Evolutionary conservation across 2,329 filamentous ascomycete species (phyloP).

Genomic region (Ophiocordyceps camponoti-rufipedis): DNA sequence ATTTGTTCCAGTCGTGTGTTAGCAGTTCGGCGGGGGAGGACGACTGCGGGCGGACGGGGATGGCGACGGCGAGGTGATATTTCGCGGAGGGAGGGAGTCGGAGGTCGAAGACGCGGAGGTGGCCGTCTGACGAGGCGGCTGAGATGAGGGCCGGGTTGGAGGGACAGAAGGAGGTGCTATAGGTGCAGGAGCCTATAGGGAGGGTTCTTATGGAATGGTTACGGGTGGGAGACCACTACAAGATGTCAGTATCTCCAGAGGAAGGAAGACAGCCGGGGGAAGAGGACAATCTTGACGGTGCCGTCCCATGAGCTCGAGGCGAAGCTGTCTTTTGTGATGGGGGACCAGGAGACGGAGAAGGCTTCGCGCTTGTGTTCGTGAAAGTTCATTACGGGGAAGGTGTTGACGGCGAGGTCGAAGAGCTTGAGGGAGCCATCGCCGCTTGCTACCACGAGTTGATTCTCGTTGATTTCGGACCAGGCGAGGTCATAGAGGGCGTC

Average conservation of each 20-base stretch:
- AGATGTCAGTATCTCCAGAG: background rate
- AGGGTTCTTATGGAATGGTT: slow-evolving; percentile 63
- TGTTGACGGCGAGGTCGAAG: slow-evolving; percentile 64
- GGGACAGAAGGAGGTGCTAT: slow-evolving; percentile 79
- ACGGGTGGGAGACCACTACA: slow-evolving; percentile 66
- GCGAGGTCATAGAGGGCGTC: slow-evolving; percentile 89
- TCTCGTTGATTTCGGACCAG: slow-evolving; percentile 94
- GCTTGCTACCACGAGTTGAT: slow-evolving; percentile 74
- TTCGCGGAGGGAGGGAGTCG: slow-evolving; percentile 69
- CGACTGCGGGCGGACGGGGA: slow-evolving; percentile 55
- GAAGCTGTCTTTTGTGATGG: slow-evolving; percentile 79
- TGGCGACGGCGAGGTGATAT: slow-evolving; percentile 68
- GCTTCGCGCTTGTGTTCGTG: slow-evolving; percentile 87
- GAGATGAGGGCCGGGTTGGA: slow-evolving; percentile 74
- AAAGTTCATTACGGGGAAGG: slow-evolving; percentile 83
- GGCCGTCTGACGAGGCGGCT: slow-evolving; percentile 74
- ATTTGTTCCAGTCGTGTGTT: slow-evolving; percentile 99
- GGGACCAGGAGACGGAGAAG: slow-evolving; percentile 84
- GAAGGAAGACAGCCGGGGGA: too few species aligned
- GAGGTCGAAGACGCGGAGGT: slow-evolving; percentile 81
- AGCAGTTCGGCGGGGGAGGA: slow-evolving; percentile 61
- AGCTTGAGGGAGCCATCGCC: slow-evolving; percentile 92
- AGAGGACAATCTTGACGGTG: slow-evolving; percentile 61
- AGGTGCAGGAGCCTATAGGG: slow-evolving; percentile 84
- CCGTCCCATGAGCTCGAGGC: slow-evolving; percentile 91